Evolutionary conservation across 2,329 filamentous ascomycete species (phyloP).

Genomic region (Onygenales sp.): DNA sequence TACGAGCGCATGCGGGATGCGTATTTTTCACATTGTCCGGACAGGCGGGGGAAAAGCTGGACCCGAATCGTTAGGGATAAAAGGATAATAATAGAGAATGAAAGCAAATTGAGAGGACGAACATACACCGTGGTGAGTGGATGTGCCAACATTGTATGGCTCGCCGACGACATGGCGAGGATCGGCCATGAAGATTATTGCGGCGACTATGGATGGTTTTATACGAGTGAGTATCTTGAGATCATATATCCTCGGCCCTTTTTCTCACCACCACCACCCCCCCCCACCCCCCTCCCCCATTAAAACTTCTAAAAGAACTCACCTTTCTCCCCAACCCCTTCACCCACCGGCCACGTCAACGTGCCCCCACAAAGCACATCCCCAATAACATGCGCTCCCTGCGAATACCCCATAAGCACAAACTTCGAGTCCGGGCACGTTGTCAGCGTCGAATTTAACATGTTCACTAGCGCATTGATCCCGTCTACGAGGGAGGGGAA

Average conservation of each 20-base stretch:
- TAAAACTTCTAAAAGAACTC: neutral
- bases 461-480: constrained; percentile 11
- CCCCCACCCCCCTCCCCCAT: too few species aligned
- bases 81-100: neutral
- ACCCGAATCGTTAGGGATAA: too few species aligned
- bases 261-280: neutral
- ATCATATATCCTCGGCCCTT: neutral
- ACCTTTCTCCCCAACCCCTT: constrained; percentile 11
- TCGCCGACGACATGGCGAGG: constrained; percentile 14
- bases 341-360: constrained; percentile 8
- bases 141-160: constrained; percentile 14
- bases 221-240: neutral
- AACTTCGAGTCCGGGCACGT: constrained; percentile 19
- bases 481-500: constrained; percentile 13
- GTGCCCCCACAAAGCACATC: constrained; percentile 20
- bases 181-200: constrained; percentile 17
- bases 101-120: neutral
- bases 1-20: constrained; percentile 1
- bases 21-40: neutral
- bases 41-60: constrained; percentile 6
- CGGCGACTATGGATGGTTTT: constrained; percentile 6
- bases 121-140: constrained; percentile 10
- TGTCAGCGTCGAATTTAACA: constrained; percentile 8
- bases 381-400: constrained; percentile 21
- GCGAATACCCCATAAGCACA: constrained; percentile 22